Base-by-base conservation (phyloP, 2,329 filamentous ascomycete genomes). In the Colletotrichum sp. region DNA sequence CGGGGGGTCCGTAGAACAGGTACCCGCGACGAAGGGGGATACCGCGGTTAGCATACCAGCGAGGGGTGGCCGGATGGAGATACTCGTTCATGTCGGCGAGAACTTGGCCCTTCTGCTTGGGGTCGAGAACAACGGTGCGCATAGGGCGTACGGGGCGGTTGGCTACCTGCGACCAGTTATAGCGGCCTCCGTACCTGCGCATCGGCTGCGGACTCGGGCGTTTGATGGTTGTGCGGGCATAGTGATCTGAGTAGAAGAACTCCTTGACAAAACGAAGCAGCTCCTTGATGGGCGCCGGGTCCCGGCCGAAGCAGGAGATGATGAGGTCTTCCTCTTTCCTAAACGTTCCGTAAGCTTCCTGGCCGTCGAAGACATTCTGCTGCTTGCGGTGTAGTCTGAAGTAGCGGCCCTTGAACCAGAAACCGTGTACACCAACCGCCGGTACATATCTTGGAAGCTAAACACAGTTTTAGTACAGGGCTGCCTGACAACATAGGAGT, bases 11-110 rank as follows among this genome's bases (percentile, higher is more conserved):
- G 79, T 95, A 89, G 78, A 96, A 95, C 0, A 96, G 88, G 79
- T 96, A 96, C 0, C 95, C 95, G 34, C 95, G 86, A 1, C 95
- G 89, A 68, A 96, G 92, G 0, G 94, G 94, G 34, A 96, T 95
- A 0, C 94, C 94, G 3, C 94, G 88, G 64, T 92, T 92, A 0
- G 93, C 91, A 80, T 96, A 96, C 93, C 94, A 96, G 12, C 89
- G 87, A 2, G 92, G 90, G 0, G 92, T 94, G 1, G 88, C 86
- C 0, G 94, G 94, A 70, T 95, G 91, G 0, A 97, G 87, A 78
- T 95, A 96, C 79, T 96, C 94, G 78, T 94, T 94, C 80, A 96
- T 93, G 79, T 97, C 95, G 30, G 86, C 86, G 12, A 96, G 84
- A 5, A 96, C 88, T 36, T 88, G 87, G 3, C 89, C 85, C 83